Evolutionary conservation across 2,329 filamentous ascomycete genomes (phyloP).

Genomic region (Diaporthe australafricana): DNA sequence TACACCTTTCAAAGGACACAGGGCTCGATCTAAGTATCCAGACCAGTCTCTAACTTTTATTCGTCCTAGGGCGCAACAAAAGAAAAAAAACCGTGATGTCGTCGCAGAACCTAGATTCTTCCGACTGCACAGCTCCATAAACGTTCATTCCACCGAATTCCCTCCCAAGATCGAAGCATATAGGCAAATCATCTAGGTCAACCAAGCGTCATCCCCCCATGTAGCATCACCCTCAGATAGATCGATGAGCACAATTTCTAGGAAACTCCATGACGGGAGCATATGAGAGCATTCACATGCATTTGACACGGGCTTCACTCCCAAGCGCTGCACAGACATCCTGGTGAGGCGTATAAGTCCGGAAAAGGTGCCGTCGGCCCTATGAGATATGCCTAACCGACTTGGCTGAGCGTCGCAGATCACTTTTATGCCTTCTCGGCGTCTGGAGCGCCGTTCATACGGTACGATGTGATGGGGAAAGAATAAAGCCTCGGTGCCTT

Average conservation of each 20-base stretch:
- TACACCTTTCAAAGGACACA: no score
- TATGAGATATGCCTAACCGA: neutral
- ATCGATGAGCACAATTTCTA: no score
- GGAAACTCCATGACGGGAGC: neutral
- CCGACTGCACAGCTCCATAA: no score
- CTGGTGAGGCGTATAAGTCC: neutral
- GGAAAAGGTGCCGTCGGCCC: slow-evolving; percentile 6
- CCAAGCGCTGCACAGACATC: neutral
- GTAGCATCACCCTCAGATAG: neutral
- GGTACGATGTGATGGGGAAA: neutral
- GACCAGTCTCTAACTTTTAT: no score
- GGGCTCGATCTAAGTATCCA: no score
- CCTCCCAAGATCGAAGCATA: neutral
- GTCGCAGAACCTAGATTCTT: no score
- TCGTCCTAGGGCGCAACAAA: no score
- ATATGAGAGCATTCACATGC: neutral
- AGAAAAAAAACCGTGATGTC: no score
- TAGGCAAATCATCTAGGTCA: no score
- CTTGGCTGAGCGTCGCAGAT: neutral
- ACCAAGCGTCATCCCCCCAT: no score
- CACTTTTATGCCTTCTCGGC: neutral
- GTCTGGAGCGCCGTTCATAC: neutral
- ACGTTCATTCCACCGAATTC: no score
- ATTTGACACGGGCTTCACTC: neutral
- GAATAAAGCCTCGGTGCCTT: neutral